Base-by-base conservation (phyloP, 2,329 filamentous ascomycete genomes). In the Macrophomina pseudophaseolina region DNA sequence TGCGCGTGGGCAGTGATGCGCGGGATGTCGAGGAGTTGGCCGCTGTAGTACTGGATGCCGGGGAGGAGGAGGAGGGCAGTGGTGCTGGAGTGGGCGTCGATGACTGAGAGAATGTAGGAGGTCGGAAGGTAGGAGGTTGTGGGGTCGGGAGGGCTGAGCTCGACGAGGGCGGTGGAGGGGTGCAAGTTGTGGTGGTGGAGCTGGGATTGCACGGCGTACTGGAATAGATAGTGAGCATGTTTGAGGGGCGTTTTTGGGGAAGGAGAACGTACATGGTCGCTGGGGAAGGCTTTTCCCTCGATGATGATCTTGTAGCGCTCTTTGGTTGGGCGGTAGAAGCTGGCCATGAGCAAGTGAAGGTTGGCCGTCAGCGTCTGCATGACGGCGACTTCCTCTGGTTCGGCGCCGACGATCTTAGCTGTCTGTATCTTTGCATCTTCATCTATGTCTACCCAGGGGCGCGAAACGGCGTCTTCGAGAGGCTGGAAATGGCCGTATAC, bases 231-330 rank as follows among this genome's bases (percentile, higher is more conserved):
- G 9, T 32, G 5, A 52, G 56, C 30, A 35, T 7, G 14, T 5
- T 6, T n/a, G 23, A n/a, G 28, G 16, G 30, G 48, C 16, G 16
- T 16, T n/a, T 48, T 16, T 23, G n/a, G 5, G 30, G 32, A 3
- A 28, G 42, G 28, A 33, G 5, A 46, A 74, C 85, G 71, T 82
- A 89, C 89, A 78, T 92, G 90, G 74, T 97, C 93, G 76, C 91
- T 94, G 0, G 93, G 94, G 71, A 97, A 97, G 0, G 93, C 92
- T 74, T 93, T 93, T 78, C 91, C 92, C 78, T 97, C 93, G n/a
- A 94, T 84, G 63, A 96, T 90, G 69, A 97, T 90, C 81, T 94
- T 95, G 80, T 90, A 90, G 46, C 80, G 84, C 74, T 85, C 81
- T 54, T 81, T 79, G 0, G 84, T 90, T 0, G 92, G 92, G 64